Percentiles rank a stretch among this genome's conserved stretches.
Conservation (phyloP, 495 filamentous ascomycete genomes). For the Trichoderma virens region DNA sequence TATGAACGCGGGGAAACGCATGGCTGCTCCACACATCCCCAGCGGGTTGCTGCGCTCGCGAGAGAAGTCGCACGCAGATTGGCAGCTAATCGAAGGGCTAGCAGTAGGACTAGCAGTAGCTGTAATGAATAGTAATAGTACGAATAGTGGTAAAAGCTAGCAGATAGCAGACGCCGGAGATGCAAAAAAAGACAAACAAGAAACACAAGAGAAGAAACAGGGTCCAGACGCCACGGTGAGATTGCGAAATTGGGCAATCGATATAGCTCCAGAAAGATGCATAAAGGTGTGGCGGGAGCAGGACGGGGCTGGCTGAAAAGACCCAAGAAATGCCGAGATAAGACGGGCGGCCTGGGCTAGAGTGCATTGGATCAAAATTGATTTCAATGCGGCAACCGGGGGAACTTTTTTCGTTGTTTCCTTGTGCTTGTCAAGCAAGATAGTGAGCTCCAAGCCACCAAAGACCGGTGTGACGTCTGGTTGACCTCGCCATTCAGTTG, state of each 20-base stretch:
- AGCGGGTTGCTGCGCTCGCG: not conserved
- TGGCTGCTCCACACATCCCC: not conserved
- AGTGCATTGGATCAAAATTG: not conserved
- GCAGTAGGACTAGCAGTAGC: too few species aligned
- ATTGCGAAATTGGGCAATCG: not conserved
- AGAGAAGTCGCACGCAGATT: constrained; percentile 27
- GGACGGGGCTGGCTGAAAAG: not conserved
- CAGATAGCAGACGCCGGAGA: not conserved
- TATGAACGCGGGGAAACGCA: constrained; percentile 1
- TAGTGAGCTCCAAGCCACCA: not conserved
- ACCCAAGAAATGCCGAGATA: not conserved
- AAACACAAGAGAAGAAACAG: not conserved
- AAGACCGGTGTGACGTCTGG: constrained; percentile 5
- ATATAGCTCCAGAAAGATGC: not conserved
- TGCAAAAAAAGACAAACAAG: not conserved
- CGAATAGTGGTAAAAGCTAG: too few species aligned
- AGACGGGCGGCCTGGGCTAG: not conserved
- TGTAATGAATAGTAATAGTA: not conserved
- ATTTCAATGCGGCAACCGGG: not conserved
- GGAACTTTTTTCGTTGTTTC: not conserved
- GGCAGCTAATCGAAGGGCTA: constrained; percentile 18
- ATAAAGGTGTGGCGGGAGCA: not conserved
- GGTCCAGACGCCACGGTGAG: not conserved
- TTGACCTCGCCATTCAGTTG: too few species aligned
- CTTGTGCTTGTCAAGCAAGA: not conserved